These are phyloP conservation scores for Claviceps fusiformis DNA, from an alignment of 2,329 filamentous ascomycete genomes.

Conservation along the genomic window DNA sequence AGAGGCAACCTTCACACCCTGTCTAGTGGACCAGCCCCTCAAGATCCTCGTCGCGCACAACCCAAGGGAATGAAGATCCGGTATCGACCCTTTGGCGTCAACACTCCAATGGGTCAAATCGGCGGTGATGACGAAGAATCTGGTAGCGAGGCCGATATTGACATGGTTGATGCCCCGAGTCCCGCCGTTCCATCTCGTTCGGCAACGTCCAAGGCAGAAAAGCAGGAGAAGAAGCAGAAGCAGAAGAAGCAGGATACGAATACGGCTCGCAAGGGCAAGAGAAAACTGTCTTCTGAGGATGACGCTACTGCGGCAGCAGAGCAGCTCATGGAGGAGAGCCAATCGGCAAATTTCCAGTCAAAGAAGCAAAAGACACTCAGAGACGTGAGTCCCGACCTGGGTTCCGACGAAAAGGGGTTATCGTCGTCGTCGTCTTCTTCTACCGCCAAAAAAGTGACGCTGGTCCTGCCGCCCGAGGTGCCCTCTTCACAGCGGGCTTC, in stretches of 20 bases:
- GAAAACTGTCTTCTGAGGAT: slow-evolving; percentile 25
- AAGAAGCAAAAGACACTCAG: slow-evolving; percentile 26
- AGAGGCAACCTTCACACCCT: slow-evolving; percentile 15
- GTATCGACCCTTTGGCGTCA: slow-evolving; percentile 51
- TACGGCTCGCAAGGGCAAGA: slow-evolving; percentile 20
- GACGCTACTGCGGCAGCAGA: slow-evolving; percentile 21
- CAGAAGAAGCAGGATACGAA: slow-evolving; percentile 3
- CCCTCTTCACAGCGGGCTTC: slow-evolving; percentile 11
- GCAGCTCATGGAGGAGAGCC: slow-evolving; percentile 21
- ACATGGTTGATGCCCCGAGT: slow-evolving; percentile 29
- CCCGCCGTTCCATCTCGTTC: slow-evolving; percentile 8
- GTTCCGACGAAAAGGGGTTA: slow-evolving; percentile 14
- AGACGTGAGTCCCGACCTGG: slow-evolving; percentile 20
- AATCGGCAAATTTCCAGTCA: slow-evolving; percentile 25
- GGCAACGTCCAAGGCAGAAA: slow-evolving; percentile 11
- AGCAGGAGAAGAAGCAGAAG: slow-evolving; percentile 13
- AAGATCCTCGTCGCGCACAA: slow-evolving; percentile 45
- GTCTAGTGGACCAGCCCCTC: slow-evolving; percentile 28
- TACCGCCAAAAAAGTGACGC: slow-evolving; percentile 19
- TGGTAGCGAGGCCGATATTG: slow-evolving; percentile 30
- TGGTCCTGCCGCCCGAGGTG: slow-evolving; percentile 18
- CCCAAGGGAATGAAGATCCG: slow-evolving; percentile 54
- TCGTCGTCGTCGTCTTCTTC: slow-evolving; percentile 5
- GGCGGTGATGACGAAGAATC: slow-evolving; percentile 28
- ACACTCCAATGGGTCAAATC: slow-evolving; percentile 21